Conservation (phyloP, 441 rosid species). For the Flueggea neowawraea region DNA sequence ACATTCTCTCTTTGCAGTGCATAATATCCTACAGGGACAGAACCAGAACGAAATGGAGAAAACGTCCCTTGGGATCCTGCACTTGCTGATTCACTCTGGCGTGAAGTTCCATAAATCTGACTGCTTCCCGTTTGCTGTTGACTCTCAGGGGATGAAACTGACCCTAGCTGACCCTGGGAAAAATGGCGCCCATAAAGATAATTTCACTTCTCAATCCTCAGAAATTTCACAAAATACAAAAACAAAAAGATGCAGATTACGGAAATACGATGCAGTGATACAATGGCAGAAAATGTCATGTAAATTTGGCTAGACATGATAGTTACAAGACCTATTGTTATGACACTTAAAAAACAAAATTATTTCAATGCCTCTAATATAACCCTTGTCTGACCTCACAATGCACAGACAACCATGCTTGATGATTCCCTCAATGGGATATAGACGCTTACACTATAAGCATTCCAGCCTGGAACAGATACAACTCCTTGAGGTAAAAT, state of each 20-base stretch:
- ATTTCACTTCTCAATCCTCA: constrained; percentile 15
- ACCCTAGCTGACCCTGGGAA: constrained; percentile 81
- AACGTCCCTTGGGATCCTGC: constrained; percentile 58
- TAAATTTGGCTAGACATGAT: too few relatives aligned
- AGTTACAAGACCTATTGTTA: too few relatives aligned
- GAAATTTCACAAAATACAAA: constrained; percentile 7
- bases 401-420: constrained; percentile 1
- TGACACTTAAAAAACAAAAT: too few relatives aligned
- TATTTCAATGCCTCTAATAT: too few relatives aligned
- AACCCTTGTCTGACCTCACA: constrained; percentile 1
- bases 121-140: constrained; percentile 56
- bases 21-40: constrained; percentile 62
- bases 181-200: constrained; percentile 19
- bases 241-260: background rate
- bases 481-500: constrained; percentile 93
- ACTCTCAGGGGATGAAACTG: constrained; percentile 83
- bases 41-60: constrained; percentile 53
- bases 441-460: constrained; percentile 73
- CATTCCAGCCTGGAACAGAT: constrained; percentile 93
- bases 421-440: constrained; percentile 6
- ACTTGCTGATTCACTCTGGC: constrained; percentile 49
- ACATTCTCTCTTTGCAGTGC: constrained; percentile 83
- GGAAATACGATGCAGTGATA: too few relatives aligned
- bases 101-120: constrained; percentile 58
- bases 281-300: too few relatives aligned